Evolutionary conservation across 306 rosid species (phyloP), one percentile per base, ranked within the genome.

Genomic region (Hippophae tibetana): DNA sequence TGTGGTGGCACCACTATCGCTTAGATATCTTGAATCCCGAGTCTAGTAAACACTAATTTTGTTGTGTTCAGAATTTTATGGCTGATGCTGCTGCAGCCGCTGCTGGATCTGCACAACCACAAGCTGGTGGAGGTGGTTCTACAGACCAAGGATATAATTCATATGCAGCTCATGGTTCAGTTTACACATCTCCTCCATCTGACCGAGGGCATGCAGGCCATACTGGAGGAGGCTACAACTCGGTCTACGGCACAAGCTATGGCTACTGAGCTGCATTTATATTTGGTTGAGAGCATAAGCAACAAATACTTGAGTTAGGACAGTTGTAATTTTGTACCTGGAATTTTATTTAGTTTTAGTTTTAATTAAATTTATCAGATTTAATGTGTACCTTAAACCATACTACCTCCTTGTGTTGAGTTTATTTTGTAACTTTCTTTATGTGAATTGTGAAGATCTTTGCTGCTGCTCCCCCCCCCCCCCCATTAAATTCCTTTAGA

Each of bases 21-120:
- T 46, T 46, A 27, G 62, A 57, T 56, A 40, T 49, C 0, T 13
- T 10, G n/a, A 49, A 49, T 14, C 23, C 0, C 7, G 14, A 7
- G 9, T 8, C 12, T 40, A 48, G 41, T 31, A 3, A 40, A 7
- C 18, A 25, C 42, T 47, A 50, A 66, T n/a, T 3, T 7, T 43
- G 43, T 38, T 38, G 56, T 64, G 60, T 68, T 72, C 97, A 93
- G 99, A 93, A 89, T 79, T 93, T 93, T 70, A 93, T 88, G 94
- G 99, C 83, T 5, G 95, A 84, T 60, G 96, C 96, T 48, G 96
- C 82, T 8, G 96, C 82, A 7, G 87, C 82, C 13, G 41, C 69
- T 49, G 48, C 68, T 40, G 60, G 69, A 47, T 74, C 76, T 31
- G 64, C 69, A 18, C 95, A 78, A 71, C 60, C 79, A 6, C 99